These are phyloP conservation scores for Anethum foeniculum DNA, from an alignment of 140 eudicot species.

Conservation along the genomic window DNA sequence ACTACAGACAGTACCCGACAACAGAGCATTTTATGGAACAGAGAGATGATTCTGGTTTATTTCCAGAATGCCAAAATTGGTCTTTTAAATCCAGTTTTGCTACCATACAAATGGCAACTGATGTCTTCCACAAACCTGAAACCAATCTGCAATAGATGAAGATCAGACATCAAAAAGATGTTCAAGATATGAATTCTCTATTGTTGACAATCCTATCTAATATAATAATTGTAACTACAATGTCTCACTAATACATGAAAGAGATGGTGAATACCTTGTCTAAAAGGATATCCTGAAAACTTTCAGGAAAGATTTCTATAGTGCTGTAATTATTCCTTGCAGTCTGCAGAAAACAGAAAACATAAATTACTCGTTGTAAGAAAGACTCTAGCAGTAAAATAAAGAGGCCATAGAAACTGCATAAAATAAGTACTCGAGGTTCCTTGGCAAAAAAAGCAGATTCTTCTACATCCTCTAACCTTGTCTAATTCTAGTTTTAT, in stretches of 20 bases:
- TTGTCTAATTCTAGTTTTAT: not conserved
- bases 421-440: not conserved
- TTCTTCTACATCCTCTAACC: not conserved
- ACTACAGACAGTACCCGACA: not conserved
- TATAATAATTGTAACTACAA: not conserved
- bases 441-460: not conserved
- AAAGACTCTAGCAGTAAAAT: not conserved
- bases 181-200: not conserved
- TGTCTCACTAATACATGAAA: not conserved
- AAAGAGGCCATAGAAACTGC: not conserved
- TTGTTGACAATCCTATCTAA: not conserved
- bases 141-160: conserved; percentile 60
- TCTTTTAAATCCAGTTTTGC: conserved; percentile 66
- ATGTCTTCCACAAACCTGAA: conserved; percentile 66
- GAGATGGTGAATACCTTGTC: conserved; percentile 59
- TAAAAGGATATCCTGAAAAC: conserved; percentile 75
- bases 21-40: not conserved
- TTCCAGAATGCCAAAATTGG: conserved; percentile 89
- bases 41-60: conserved; percentile 15
- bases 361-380: not conserved
- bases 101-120: conserved; percentile 46
- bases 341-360: conserved; percentile 38
- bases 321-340: conserved; percentile 46
- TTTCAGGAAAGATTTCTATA: conserved; percentile 41
- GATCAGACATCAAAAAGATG: not conserved